Base-by-base conservation (phyloP, 1,284 basidiomycete genomes). In the Moesziomyces parantarcticus region DNA sequence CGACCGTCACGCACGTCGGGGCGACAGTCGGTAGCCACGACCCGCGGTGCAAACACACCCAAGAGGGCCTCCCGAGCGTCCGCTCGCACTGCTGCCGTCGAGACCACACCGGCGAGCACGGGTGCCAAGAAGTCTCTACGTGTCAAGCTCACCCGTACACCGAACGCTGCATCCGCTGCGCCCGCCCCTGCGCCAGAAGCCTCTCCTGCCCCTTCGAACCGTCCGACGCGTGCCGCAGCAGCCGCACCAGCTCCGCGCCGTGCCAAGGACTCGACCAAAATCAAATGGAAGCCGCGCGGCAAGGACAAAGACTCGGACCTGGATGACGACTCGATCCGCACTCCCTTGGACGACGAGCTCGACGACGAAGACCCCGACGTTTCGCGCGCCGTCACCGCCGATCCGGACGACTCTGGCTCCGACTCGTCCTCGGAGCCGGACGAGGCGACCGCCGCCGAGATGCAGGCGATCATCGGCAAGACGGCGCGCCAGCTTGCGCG, bases 401-500 rank as follows among this genome's bases (percentile, higher is more conserved):
- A 58, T 4, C 26, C 45, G 16, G 49, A 48, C 20, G 46, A 9
- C 48, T 59, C 59, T 4, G 50, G 39, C 40, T 44, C 49, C 16
- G 54, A 49, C 20, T 50, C 45, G 21, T 29, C 58, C 8, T 72
- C 65, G 18, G 64, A 65, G 51, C 65, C 66, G n/a, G 66, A 65
- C 49, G 65, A 68, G 55, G 60, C 65, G n/a, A 64, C 65, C n/a
- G 66, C 57, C 1, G 56, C 54, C 26, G 65, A 68, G 36, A 58
- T 62, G 63, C 41, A 25, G 7, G 61, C 65, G 11, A 68, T 61
- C 41, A 61, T 66, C 25, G 76, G 75, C 29, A 80, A 79, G 57
- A 83, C 82, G 8, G 80, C 80, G 4, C 65, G 82, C 9, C 80
- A 83, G 50, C 58, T 80, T 7, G 81, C 80, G 22, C 61, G 77